Base-by-base conservation (phyloP, 129 eudicot species). In the Chrysanthemum seticuspe region DNA sequence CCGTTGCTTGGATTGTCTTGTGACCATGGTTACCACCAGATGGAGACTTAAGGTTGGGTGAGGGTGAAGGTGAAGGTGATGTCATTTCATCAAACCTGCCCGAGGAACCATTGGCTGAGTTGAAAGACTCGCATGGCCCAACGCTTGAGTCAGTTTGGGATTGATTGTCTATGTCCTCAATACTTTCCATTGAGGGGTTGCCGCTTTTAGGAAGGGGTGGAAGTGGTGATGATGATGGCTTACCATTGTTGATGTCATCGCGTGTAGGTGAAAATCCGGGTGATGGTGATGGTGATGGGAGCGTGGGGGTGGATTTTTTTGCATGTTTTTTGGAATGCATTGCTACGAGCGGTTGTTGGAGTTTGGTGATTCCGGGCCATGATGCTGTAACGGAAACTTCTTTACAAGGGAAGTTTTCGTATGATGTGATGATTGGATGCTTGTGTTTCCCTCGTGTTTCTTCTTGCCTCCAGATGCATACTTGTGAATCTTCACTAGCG, bases 401-500 rank as follows among this genome's bases (percentile, higher is more conserved):
- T 78, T 79, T 86, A 70, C 97, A 94, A 3, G 48, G 88, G 87
- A 94, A 94, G 54, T 81, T 78, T 70, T 90, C 97, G 73, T 86
- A 73, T 9, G 96, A 75, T 29, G 73, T 81, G 1, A 47, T 51
- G 21, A 80, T 66, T 5, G 13, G 16, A 7, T 71, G 73, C 79
- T 67, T 86, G 34, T 52, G 63, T 77, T 83, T 87, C 62, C 86
- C 84, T 64, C 77, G 65, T 2, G 80, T 4, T 31, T 83, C 96
- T 68, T 90, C 96, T 3, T 85, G 86, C 64, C 83, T 90, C 99
- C 99, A 94, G 10, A 94, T 82, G 74, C 79, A 90, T 16, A 94
- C 94, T 10, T 94, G 91, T 11, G 92, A 86, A 73, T 94, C 99
- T 65, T 94, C 99, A 40, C 99, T 94, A 31, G 96, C 94, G 62